These are phyloP conservation scores for Septoria linicola DNA, from an alignment of 2,329 filamentous ascomycete species.

Conservation along the genomic window DNA sequence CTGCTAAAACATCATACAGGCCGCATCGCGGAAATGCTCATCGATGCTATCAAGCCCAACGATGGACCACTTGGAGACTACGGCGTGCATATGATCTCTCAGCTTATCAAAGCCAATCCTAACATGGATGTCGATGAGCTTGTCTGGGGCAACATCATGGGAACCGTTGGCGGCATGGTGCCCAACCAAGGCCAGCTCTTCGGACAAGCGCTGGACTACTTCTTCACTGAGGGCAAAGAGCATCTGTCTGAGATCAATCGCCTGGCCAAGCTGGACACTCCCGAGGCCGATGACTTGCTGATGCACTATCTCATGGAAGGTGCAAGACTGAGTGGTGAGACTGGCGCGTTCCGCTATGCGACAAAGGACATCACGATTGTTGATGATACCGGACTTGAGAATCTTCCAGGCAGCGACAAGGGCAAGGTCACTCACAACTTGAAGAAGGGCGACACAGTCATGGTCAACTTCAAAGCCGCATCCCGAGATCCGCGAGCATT, in stretches of 20 bases:
- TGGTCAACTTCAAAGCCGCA: conserved; percentile 46
- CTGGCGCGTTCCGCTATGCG: conserved; percentile 43
- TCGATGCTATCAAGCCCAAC: conserved; percentile 42
- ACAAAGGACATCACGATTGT: conserved; percentile 37
- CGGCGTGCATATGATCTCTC: conserved; percentile 56
- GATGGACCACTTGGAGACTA: conserved; percentile 50
- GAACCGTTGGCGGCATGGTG: conserved; percentile 57
- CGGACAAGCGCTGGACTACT: conserved; percentile 58
- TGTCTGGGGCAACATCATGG: conserved; percentile 58
- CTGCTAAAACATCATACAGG: too few species aligned
- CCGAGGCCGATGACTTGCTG: conserved; percentile 49
- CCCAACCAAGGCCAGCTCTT: conserved; percentile 60
- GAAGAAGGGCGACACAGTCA: conserved; percentile 41
- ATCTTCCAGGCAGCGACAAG: conserved; percentile 17
- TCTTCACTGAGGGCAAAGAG: conserved; percentile 48
- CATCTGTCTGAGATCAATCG: conserved; percentile 51
- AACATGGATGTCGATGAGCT: conserved; percentile 49
- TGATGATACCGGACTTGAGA: conserved; percentile 31
- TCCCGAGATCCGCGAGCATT: conserved; percentile 44
- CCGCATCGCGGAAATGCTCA: conserved; percentile 43
- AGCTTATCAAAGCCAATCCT: conserved; percentile 48
- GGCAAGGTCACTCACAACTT: conserved; percentile 34
- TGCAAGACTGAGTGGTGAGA: conserved; percentile 46
- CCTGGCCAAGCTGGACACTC: conserved; percentile 48
- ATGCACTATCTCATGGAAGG: conserved; percentile 53